Percentiles rank a stretch among this genome's conserved stretches.
phyloP scores from a whole-genome alignment of 2,329 filamentous ascomycete species.

The Trichophyton equinum region DNA sequence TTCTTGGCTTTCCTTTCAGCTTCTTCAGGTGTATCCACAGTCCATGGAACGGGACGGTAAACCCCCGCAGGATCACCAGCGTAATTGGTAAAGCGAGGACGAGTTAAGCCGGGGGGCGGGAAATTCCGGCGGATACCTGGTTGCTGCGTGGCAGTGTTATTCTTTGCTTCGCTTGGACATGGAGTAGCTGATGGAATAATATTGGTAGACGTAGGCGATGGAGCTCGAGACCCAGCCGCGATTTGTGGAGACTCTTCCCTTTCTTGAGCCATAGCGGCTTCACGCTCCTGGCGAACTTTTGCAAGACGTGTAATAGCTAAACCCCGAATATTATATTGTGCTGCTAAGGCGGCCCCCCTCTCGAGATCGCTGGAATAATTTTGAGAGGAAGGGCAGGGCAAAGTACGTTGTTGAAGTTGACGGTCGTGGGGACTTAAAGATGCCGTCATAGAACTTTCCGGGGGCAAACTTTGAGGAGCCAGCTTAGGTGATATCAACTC shows the following conservation, averaged over 20 bases:
- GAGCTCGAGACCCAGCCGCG: not conserved
- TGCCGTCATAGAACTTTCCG: not conserved
- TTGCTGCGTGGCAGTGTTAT: not conserved
- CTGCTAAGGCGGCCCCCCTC: not conserved
- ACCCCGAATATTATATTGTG: not conserved
- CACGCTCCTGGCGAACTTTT: not conserved
- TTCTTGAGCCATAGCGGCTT: not conserved
- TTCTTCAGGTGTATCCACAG: not conserved
- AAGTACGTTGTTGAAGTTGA: not conserved
- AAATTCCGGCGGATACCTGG: not conserved
- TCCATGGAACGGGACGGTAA: constrained; percentile 2
- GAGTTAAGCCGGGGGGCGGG: no score
- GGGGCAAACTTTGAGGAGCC: not conserved
- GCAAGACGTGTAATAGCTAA: no score
- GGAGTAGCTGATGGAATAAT: not conserved
- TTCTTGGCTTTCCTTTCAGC: not conserved
- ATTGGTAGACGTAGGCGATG: not conserved
- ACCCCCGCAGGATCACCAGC: not conserved
- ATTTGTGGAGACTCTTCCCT: not conserved
- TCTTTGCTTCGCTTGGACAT: not conserved
- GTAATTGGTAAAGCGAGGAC: not conserved
- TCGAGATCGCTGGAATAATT: not conserved
- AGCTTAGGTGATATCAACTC: not conserved
- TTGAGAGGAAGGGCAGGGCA: not conserved
- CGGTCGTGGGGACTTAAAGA: not conserved